These are phyloP conservation scores for Theileria parva DNA, from an alignment of 169 alveolate species.

Conservation along the genomic window DNA sequence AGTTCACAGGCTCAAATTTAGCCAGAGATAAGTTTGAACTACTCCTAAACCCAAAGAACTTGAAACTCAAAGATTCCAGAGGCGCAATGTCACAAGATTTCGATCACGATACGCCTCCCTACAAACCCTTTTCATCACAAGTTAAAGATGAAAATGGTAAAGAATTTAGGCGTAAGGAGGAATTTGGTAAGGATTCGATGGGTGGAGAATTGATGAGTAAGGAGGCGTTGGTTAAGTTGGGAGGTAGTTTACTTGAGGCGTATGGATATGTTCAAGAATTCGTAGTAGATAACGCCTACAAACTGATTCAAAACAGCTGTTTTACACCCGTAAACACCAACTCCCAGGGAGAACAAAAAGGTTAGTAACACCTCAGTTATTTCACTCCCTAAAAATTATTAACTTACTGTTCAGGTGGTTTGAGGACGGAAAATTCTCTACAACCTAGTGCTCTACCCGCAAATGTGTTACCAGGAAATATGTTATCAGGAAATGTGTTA, in stretches of 20 bases:
- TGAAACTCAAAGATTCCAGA: conserved; percentile 6
- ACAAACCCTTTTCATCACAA: conserved; percentile 7
- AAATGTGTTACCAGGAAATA: too few species aligned
- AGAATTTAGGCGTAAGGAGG: too few species aligned
- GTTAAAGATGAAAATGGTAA: neutral
- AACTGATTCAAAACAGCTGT: conserved; percentile 6
- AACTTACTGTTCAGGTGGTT: neutral
- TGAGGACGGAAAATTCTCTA: neutral
- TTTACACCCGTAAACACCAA: neutral
- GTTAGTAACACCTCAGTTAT: neutral
- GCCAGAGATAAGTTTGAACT: conserved; percentile 26
- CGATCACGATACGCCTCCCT: neutral
- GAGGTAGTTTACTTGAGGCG: conserved; percentile 15
- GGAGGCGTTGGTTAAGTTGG: conserved; percentile 2
- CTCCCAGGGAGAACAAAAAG: neutral
- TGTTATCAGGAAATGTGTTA: too few species aligned
- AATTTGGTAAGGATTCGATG: too few species aligned
- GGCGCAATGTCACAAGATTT: conserved; percentile 1
- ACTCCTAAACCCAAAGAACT: conserved; percentile 8
- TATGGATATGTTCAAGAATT: conserved; percentile 13
- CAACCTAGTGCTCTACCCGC: neutral
- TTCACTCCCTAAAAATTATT: neutral
- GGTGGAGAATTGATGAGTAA: neutral
- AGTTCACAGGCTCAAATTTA: neutral
- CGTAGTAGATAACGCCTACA: conserved; percentile 6